Percentiles rank a stretch among this genome's conserved stretches.
Conservation (phyloP, 148 eudicot species). For the Mesembryanthemum crystallinum region DNA sequence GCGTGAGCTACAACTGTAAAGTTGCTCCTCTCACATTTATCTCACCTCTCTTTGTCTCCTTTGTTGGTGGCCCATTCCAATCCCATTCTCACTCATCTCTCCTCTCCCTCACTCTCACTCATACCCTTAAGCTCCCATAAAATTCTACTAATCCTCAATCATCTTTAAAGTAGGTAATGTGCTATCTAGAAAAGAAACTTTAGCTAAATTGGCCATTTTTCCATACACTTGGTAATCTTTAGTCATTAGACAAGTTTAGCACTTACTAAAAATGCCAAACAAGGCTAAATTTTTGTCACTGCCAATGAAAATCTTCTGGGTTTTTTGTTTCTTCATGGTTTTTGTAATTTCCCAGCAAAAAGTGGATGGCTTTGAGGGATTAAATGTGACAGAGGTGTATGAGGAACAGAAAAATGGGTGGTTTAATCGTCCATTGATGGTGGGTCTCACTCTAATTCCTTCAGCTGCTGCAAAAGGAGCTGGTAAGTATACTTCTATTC, state of each 20-base stretch:
- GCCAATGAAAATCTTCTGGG: slow-evolving; percentile 19
- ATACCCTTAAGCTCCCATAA: not conserved
- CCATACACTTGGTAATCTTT: not conserved
- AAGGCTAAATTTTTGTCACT: slow-evolving; percentile 6
- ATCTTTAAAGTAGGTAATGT: not conserved
- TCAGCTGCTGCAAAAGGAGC: slow-evolving; percentile 86
- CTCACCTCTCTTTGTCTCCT: slow-evolving; percentile 16
- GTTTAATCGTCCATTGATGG: slow-evolving; percentile 42
- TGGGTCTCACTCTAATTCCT: slow-evolving; percentile 62
- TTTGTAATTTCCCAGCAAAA: not conserved
- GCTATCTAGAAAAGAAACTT: not conserved
- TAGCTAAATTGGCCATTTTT: not conserved
- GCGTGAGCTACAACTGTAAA: slow-evolving; percentile 37
- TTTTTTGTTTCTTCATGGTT: slow-evolving; percentile 15
- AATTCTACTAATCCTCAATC: not conserved
- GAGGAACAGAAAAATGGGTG: slow-evolving; percentile 25
- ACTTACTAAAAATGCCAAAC: not conserved
- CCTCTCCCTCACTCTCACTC: not conserved
- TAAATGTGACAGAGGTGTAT: slow-evolving; percentile 29
- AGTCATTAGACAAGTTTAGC: not conserved
- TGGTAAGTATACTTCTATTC: slow-evolving; percentile 50
- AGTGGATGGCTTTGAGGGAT: slow-evolving; percentile 26
- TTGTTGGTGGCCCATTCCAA: slow-evolving; percentile 27
- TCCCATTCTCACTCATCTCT: not conserved
- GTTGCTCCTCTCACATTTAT: slow-evolving; percentile 9